Base-by-base conservation (phyloP, 371 early-diverging fungal species). In the Mucor mucedo region DNA sequence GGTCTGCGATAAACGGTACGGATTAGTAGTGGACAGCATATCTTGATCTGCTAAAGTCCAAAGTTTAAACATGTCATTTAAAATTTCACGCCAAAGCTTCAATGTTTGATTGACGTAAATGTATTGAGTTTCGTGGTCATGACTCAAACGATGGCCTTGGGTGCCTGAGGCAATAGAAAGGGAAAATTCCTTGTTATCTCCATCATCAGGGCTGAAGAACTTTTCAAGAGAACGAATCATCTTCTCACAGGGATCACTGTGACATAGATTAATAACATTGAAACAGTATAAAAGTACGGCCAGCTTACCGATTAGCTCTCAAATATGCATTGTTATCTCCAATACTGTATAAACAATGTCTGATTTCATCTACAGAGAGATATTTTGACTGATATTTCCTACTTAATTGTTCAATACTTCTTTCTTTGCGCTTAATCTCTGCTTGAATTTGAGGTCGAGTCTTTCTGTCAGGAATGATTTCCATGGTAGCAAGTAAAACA, bases 271-370 rank as follows among this genome's bases (percentile, higher is more conserved):
- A 62, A 16, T 6, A 55, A 44, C 21, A 21, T 21, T 21, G 21
- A 21, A 21, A 21, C 21, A n/a, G n/a, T n/a, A 21, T 21, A 21
- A 21, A 21, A 21, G 21, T 21, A 21, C 21, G 21, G 21, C 21
- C 21, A 21, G 8, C 42, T n/a, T 79, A 87, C 89, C 89, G 86
- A 70, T 92, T 93, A 21, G 84, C 87, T 60, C 95, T 80, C 62
- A 98, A 78, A 79, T 90, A 98, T n/a, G 93, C 88, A 78, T 95
- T 93, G 74, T 98, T 97, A 68, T 97, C 98, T 47, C 97, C 96
- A 68, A 98, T 96, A 52, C 91, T 91, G 68, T 96, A 95, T 28
- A 98, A 77, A 69, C 97, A 96, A 61, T 87, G 91, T 54, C 89
- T 84, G 52, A 98, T 90, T 32, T 87, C 87, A 29, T 97, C 97